Base-by-base conservation (phyloP, 2,329 filamentous ascomycete genomes). In the Cadophora sp. region DNA sequence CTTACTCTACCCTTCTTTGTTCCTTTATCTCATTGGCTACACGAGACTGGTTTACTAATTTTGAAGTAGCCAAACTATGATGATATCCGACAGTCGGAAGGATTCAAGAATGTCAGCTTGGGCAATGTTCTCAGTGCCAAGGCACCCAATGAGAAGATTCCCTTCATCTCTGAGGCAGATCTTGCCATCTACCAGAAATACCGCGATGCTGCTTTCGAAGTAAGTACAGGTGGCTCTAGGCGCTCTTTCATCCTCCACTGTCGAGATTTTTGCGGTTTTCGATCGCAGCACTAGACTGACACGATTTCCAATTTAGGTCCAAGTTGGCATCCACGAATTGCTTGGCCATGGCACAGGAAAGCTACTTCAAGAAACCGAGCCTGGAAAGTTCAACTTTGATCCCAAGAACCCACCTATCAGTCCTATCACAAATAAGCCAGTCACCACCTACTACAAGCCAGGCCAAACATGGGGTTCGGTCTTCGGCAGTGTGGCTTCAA, bases 401-500 rank as follows among this genome's bases (percentile, higher is more conserved):
- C 83, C 89, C 66, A 82, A 89, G 68, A 92, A 93, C 76, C 94
- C 92, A 8, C 95, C 95, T 0, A 81, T 93, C 61, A 96, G 89
- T 75, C 95, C 94, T 0, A 80, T 97, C 48, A 92, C 89, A 5
- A 84, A 87, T 68, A 90, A 95, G 79, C 91, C 92, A 0, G 84
- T 97, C 58, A 87, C 86, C 1, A 93, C 91, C 1, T 97, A 91
- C 89, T 98, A 98, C 83, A 97, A 96, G 80, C 93, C 93, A 2
- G 94, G 94, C 2, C 93, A 97, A 80, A 98, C 95, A 0, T 98
- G 94, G 94, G 92, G 93, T 65, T 93, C 90, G 5, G 93, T 97
- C 0, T 98, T 98, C 76, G 94, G 94, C 30, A 88, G 91, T 68
- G 88, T 96, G 70, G 93, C 94, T 45, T 93, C 91, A 3, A 92